These are phyloP conservation scores for Silene noctiflora DNA, from an alignment of 179 eudicot species.

Conservation along the genomic window DNA sequence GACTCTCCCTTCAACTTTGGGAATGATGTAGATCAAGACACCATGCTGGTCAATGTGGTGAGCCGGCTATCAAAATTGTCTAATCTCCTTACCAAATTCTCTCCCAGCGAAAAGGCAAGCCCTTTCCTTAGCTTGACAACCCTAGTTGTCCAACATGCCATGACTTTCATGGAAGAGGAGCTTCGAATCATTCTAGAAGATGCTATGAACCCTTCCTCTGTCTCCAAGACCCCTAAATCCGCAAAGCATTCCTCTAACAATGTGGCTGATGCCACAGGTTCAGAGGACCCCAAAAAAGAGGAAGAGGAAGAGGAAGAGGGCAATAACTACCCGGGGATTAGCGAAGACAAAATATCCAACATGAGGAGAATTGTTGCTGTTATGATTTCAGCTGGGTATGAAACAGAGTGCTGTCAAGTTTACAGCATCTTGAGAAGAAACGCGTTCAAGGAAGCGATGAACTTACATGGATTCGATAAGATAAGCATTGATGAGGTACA, in stretches of 20 bases:
- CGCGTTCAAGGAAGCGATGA: conserved; percentile 44
- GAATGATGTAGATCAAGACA: conserved; percentile 37
- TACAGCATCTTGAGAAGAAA: conserved; percentile 49
- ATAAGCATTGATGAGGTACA: conserved; percentile 62
- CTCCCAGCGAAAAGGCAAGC: conserved; percentile 21
- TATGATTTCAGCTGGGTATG: conserved; percentile 63
- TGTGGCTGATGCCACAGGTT: conserved; percentile 4
- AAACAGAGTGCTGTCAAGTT: conserved; percentile 60
- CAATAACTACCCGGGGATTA: conserved; percentile 35
- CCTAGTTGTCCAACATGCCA: conserved; percentile 53
- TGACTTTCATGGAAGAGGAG: conserved; percentile 66
- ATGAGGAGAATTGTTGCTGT: conserved; percentile 35
- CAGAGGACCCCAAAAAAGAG: conserved; percentile 6
- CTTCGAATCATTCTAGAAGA: conserved; percentile 53
- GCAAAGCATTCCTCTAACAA: conserved; percentile 13
- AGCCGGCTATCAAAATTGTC: conserved; percentile 38
- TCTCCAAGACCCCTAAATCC: conserved; percentile 16
- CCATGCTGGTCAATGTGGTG: conserved; percentile 34
- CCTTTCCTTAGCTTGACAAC: conserved; percentile 32
- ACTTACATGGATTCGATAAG: conserved; percentile 43
- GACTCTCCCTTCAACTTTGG: conserved; percentile 34
- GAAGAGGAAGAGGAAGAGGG: conserved; percentile 14
- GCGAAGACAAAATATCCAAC: conserved; percentile 29
- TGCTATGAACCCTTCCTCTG: conserved; percentile 13
- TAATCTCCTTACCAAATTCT: conserved; percentile 34